Evolutionary conservation across 331 rosid genomes (phyloP).

Genomic region (Acacia concinna): DNA sequence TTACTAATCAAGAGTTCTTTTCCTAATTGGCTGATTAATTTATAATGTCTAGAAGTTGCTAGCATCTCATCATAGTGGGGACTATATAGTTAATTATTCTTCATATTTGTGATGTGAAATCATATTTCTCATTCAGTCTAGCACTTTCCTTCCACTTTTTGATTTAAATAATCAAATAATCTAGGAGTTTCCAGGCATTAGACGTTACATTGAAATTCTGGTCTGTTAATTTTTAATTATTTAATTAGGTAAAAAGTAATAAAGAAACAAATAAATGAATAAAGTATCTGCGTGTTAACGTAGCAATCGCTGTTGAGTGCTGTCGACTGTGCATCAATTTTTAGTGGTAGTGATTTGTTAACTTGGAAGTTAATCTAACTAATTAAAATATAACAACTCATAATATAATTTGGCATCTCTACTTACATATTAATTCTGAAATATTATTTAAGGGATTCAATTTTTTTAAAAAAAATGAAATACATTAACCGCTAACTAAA

Average conservation of each 20-base stretch:
- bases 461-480: too few relatives aligned
- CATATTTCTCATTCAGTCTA: not conserved
- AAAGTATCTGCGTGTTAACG: not conserved
- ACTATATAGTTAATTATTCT: not conserved
- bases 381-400: too few relatives aligned
- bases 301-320: not conserved
- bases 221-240: not conserved
- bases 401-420: too few relatives aligned
- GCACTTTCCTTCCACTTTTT: not conserved
- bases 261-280: not conserved
- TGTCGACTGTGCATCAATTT: not conserved
- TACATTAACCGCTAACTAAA: too few relatives aligned
- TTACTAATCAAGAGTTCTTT: not conserved
- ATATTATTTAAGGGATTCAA: too few relatives aligned
- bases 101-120: not conserved
- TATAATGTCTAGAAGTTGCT: not conserved
- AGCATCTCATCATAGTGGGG: not conserved
- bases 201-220: not conserved
- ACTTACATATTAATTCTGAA: too few relatives aligned
- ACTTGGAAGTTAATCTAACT: too few relatives aligned
- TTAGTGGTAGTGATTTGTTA: too few relatives aligned
- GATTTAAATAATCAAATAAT: not conserved
- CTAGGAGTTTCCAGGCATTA: not conserved
- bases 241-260: not conserved
- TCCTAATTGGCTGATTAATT: not conserved